Evolutionary conservation across 495 filamentous ascomycete genomes (phyloP).

Genomic region (Podospora appendiculata): DNA sequence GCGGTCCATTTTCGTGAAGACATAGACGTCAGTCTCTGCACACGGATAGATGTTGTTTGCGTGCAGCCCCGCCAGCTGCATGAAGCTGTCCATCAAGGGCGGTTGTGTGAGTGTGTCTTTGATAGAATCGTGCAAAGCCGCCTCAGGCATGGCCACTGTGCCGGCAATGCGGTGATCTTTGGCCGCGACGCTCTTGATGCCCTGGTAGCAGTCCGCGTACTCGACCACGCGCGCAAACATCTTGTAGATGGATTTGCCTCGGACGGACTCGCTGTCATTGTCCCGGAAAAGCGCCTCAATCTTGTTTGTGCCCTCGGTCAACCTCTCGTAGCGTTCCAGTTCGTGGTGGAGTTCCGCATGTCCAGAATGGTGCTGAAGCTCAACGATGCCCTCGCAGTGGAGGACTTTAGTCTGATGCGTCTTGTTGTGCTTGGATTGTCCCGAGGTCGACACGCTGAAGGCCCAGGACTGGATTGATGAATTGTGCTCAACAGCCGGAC

Average conservation of each 20-base stretch:
- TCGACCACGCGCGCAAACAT: conserved; percentile 10
- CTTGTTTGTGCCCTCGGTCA: too few species aligned
- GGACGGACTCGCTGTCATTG: too few species aligned
- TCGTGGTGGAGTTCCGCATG: too few species aligned
- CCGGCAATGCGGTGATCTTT: conserved; percentile 2
- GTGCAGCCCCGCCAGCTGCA: conserved; percentile 42
- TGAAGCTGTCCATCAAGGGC: conserved; percentile 23
- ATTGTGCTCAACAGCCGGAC: too few species aligned
- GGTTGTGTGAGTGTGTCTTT: conserved; percentile 5
- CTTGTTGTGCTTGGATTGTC: too few species aligned
- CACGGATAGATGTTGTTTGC: conserved; percentile 40
- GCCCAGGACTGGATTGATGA: too few species aligned
- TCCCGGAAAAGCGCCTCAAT: too few species aligned
- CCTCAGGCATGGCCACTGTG: not conserved
- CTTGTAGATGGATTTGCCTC: conserved; percentile 6
- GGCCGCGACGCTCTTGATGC: conserved; percentile 31
- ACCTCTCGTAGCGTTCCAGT: too few species aligned
- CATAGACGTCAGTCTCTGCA: conserved; percentile 28
- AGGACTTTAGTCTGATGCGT: too few species aligned
- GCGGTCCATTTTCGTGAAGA: not conserved
- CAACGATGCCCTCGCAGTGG: too few species aligned
- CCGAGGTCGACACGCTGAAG: too few species aligned
- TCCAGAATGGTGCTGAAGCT: too few species aligned
- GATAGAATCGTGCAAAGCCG: conserved; percentile 2
- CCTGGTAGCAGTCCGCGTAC: conserved; percentile 24